phyloP scores from a whole-genome alignment of 371 early-diverging fungal species.

The Lichtheimia corymbifera region DNA sequence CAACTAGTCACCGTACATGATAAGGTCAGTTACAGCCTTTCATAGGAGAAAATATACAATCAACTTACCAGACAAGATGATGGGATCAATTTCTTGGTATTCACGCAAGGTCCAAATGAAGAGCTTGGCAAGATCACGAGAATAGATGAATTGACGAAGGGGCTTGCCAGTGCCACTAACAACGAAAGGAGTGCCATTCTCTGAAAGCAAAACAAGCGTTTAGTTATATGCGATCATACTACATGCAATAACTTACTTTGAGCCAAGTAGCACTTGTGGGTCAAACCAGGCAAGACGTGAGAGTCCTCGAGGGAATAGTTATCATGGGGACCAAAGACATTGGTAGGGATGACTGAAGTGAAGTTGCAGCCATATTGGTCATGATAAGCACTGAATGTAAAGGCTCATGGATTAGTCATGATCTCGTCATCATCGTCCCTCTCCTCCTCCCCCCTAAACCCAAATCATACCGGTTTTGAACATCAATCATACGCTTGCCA shows the following conservation, averaged over 20 bases:
- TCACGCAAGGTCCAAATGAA: conserved; percentile 84
- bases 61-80: conserved; percentile 77
- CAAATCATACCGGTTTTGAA: conserved; percentile 74
- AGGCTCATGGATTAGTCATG: neutral
- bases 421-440: too few relatives aligned
- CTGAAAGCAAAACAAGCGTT: conserved; percentile 27
- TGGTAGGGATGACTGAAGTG: conserved; percentile 87
- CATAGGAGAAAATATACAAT: neutral
- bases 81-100: conserved; percentile 79
- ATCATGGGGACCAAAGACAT: conserved; percentile 86
- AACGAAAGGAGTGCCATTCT: conserved; percentile 73
- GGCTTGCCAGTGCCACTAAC: conserved; percentile 83
- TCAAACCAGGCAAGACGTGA: conserved; percentile 85
- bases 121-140: conserved; percentile 81
- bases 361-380: conserved; percentile 84
- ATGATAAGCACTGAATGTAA: conserved; percentile 64
- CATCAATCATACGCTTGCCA: conserved; percentile 88
- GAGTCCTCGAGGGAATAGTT: conserved; percentile 83
- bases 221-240: neutral
- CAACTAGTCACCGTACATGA: conserved; percentile 43
- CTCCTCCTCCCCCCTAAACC: too few relatives aligned
- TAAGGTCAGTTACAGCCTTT: neutral
- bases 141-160: conserved; percentile 87
- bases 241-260: conserved; percentile 50
- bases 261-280: conserved; percentile 86